phyloP scores from a whole-genome alignment of 2,329 filamentous ascomycete genomes.

The Botrytis byssoidea region DNA sequence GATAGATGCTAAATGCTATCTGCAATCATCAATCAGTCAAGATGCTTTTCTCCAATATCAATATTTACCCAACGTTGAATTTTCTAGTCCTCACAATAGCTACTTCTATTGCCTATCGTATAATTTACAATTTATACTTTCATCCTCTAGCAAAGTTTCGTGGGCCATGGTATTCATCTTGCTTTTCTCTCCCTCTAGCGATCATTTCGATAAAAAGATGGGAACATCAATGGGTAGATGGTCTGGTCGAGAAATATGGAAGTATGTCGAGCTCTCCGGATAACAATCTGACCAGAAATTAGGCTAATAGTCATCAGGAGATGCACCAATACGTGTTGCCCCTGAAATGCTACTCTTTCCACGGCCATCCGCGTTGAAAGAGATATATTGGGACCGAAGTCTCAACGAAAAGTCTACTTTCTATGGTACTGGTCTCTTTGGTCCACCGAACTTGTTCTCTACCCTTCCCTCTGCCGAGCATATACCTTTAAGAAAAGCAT shows the following conservation, averaged over 20 bases:
- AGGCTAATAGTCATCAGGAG: slow-evolving; percentile 28
- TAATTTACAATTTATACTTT: slow-evolving; percentile 25
- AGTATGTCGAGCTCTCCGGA: background rate
- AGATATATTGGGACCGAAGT: slow-evolving; percentile 44
- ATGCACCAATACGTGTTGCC: slow-evolving; percentile 23
- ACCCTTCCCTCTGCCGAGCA: background rate
- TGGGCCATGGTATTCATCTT: slow-evolving; percentile 20
- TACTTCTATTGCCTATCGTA: background rate
- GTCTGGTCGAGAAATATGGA: slow-evolving; percentile 5
- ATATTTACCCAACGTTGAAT: background rate
- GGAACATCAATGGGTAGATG: background rate
- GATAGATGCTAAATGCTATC: background rate
- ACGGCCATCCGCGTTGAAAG: slow-evolving; percentile 39
- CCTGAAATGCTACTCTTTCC: slow-evolving; percentile 43
- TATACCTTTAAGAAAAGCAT: slow-evolving; percentile 7
- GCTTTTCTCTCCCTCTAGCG: slow-evolving; percentile 8
- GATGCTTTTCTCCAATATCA: background rate
- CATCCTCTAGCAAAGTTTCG: slow-evolving; percentile 23
- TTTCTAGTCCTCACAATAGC: background rate
- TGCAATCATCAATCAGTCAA: background rate
- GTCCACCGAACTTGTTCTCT: slow-evolving; percentile 38
- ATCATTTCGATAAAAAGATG: background rate
- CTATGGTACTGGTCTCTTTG: slow-evolving; percentile 41
- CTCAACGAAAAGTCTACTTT: slow-evolving; percentile 41
- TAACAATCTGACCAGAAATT: too few relatives aligned